Conservation (phyloP, 768 basidiomycete genomes). For the Suillus paluster region DNA sequence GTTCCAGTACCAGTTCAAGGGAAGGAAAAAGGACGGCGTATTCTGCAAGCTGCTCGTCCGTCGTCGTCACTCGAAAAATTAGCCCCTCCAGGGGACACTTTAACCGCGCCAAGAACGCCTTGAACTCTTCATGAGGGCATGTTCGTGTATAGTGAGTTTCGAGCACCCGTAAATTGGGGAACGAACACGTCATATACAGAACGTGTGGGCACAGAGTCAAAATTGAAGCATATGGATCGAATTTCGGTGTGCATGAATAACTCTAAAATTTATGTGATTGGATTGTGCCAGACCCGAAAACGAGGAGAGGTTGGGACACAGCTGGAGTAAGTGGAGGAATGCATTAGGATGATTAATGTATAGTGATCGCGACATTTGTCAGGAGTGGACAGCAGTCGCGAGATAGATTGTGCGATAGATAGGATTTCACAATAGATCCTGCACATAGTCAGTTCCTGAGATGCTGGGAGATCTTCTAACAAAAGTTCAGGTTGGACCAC, state of each 20-base stretch:
- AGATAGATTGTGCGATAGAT: slow-evolving; percentile 11
- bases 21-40: neutral
- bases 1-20: neutral
- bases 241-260: slow-evolving; percentile 13
- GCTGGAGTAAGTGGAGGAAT: slow-evolving; percentile 19
- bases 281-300: slow-evolving; percentile 13
- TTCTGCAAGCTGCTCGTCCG: neutral
- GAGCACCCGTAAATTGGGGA: too few species aligned
- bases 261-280: too few species aligned
- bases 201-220: too few species aligned
- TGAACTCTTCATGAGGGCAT: too few species aligned
- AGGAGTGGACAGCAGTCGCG: slow-evolving; percentile 13
- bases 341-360: neutral
- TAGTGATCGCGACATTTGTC: slow-evolving; percentile 15
- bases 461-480: slow-evolving; percentile 23
- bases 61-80: neutral
- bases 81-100: neutral
- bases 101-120: slow-evolving; percentile 1
- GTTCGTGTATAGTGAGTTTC: too few species aligned
- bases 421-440: neutral
- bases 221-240: too few species aligned
- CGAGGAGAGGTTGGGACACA: slow-evolving; percentile 25
- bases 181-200: too few species aligned
- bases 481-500: slow-evolving; percentile 17
- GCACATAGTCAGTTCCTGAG: slow-evolving; percentile 18